Conservation (phyloP, 352 stramenopile species). For the Globisporangium canariense region DNA sequence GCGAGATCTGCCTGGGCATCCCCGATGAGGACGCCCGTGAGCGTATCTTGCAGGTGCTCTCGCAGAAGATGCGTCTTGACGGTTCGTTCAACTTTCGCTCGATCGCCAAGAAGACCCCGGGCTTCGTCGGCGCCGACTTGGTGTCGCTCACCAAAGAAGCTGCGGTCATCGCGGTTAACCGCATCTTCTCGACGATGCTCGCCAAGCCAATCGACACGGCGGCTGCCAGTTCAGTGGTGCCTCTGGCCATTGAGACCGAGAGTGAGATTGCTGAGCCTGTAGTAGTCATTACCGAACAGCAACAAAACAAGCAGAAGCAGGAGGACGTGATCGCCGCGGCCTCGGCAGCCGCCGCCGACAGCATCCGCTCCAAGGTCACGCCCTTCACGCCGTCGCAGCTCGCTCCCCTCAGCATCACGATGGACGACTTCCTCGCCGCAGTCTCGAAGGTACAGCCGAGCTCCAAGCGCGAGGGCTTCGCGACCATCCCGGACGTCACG, state of each 20-base stretch:
- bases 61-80: slow-evolving; percentile 91
- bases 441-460: slow-evolving; percentile 97
- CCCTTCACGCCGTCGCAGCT: slow-evolving; percentile 91
- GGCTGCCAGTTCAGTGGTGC: background rate
- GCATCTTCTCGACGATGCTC: slow-evolving; percentile 93
- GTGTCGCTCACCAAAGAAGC: slow-evolving; percentile 98
- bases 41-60: slow-evolving; percentile 95
- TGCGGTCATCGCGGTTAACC: slow-evolving; percentile 96
- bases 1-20: slow-evolving; percentile 97
- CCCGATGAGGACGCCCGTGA: slow-evolving; percentile 93
- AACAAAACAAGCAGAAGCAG: slow-evolving; percentile 14
- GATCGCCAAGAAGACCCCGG: slow-evolving; percentile 92
- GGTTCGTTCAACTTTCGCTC: slow-evolving; percentile 93
- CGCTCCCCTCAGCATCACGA: slow-evolving; percentile 92
- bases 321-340: slow-evolving; percentile 10
- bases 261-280: background rate
- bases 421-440: slow-evolving; percentile 95
- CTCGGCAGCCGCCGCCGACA: slow-evolving; percentile 41
- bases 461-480: slow-evolving; percentile 98
- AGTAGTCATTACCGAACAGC: slow-evolving; percentile 3
- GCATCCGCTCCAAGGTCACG: slow-evolving; percentile 58
- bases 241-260: background rate
- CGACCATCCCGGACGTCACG: slow-evolving; percentile 96
- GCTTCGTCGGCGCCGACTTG: slow-evolving; percentile 98
- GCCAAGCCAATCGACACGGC: slow-evolving; percentile 6